phyloP scores from a whole-genome alignment of 495 filamentous ascomycete genomes.

The Cetradonia linearis region DNA sequence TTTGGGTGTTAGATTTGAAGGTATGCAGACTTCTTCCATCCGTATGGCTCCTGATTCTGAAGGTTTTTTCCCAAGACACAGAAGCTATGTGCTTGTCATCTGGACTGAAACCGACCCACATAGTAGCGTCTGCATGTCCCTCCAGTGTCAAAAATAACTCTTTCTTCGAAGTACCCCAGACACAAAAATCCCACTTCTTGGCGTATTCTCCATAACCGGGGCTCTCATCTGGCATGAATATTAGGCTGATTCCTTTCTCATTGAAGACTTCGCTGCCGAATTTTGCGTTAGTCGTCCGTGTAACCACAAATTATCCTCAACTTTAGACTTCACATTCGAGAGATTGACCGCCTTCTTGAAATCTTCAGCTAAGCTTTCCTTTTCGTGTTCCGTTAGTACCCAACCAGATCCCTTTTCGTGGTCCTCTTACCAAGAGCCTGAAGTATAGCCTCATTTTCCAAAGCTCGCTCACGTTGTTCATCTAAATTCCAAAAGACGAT shows the following conservation, averaged over 20 bases:
- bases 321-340: not conserved
- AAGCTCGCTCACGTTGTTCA: not conserved
- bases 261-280: slow-evolving; percentile 10
- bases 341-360: not conserved
- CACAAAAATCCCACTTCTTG: slow-evolving; percentile 1
- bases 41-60: slow-evolving; percentile 26
- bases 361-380: not conserved
- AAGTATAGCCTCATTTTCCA: not conserved
- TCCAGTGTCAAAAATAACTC: slow-evolving; percentile 19
- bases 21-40: slow-evolving; percentile 24
- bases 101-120: slow-evolving; percentile 28
- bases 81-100: slow-evolving; percentile 27
- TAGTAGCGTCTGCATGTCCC: slow-evolving; percentile 31
- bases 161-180: slow-evolving; percentile 19
- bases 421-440: not conserved
- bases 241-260: not conserved
- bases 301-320: not conserved
- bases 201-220: too few species aligned
- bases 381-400: not conserved
- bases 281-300: not conserved
- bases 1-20: slow-evolving; percentile 21
- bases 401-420: not conserved
- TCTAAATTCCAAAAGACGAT: slow-evolving; percentile 14
- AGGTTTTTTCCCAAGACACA: slow-evolving; percentile 29
- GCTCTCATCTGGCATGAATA: not conserved